Evolutionary conservation across 129 eudicot species (phyloP), one percentile per base, ranked within the genome.

Genomic region (Deinandra increscens): DNA sequence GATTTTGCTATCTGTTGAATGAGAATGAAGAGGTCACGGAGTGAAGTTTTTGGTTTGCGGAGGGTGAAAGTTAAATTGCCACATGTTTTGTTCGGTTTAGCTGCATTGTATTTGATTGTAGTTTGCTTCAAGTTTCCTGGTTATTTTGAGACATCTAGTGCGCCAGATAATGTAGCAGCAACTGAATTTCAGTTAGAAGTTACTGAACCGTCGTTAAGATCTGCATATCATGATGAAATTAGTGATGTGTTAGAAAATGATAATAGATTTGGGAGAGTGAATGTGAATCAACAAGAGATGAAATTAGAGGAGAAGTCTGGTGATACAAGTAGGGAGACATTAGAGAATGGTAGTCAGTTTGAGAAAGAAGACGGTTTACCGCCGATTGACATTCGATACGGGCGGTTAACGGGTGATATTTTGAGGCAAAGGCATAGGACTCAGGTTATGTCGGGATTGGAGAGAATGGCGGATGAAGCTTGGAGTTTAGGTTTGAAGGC

Each of bases 401-500:
- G 91, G 22, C 74, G 91, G 56, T 79, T 91, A 78, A 81, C 94
- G 0, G 77, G 88, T 67, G 76, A 83, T 12, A 76, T 79, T 56
- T 45, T 82, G 76, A 88, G 80, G 80, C 56, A 45, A 75, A 73
- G 60, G 68, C 83, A 83, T 72, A 75, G 81, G 55, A 82, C 83
- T 4, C 58, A 42, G 7, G 84, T 84, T 66, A 72, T 86, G 72
- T 84, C 98, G 0, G 84, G 73, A 60, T 45, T 92, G 50, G 96
- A 88, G 80, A 86, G 58, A 79, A 86, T 92, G 98, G 96, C 91
- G 7, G 89, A 88, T 71, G 98, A 92, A 80, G 98, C 96, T 20
- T 92, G 91, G 96, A 81, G 61, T 20, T 79, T 84, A 78, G 98
- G 98, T 5, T 64, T 76, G 34, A 88, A 82, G 64, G 96, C 91